A percentile compares a stretch with the other conserved stretches of the same genome.
Evolutionary conservation across 345 rosid species (phyloP).

Genomic region (Noccaea caerulescens): DNA sequence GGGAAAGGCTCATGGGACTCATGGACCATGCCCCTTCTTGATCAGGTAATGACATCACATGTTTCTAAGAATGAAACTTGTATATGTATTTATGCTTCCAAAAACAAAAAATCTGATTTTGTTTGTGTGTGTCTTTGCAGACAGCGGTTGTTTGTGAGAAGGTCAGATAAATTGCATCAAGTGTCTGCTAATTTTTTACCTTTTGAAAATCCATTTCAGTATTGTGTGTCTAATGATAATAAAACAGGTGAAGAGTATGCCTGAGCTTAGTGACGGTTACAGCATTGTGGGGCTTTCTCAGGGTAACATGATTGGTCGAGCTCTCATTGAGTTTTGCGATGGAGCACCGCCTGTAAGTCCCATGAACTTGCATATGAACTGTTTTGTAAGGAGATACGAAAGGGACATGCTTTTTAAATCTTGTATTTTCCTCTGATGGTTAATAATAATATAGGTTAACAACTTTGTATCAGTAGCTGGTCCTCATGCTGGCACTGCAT

Average conservation of each 20-base stretch:
- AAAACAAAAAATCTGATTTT: background rate
- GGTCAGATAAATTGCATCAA: constrained; percentile 51
- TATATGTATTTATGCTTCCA: background rate
- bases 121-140: constrained; percentile 54
- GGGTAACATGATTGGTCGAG: constrained; percentile 79
- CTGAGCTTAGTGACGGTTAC: constrained; percentile 71
- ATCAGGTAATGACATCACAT: constrained; percentile 56
- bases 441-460: constrained; percentile 64
- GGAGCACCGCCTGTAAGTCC: constrained; percentile 81
- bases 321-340: constrained; percentile 77
- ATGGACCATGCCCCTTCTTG: constrained; percentile 80
- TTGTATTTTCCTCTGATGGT: background rate
- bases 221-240: constrained; percentile 20
- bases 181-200: constrained; percentile 10
- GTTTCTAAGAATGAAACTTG: constrained; percentile 10
- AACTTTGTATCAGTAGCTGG: constrained; percentile 79
- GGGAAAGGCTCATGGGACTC: constrained; percentile 96
- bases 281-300: constrained; percentile 92
- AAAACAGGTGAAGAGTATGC: constrained; percentile 69
- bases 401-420: background rate
- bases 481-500: constrained; percentile 84
- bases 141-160: constrained; percentile 77
- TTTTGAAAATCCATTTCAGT: background rate
- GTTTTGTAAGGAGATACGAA: background rate
- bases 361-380: background rate